phyloP scores from a whole-genome alignment of 2,329 filamentous ascomycete genomes.

The Calonectria crousiana region DNA sequence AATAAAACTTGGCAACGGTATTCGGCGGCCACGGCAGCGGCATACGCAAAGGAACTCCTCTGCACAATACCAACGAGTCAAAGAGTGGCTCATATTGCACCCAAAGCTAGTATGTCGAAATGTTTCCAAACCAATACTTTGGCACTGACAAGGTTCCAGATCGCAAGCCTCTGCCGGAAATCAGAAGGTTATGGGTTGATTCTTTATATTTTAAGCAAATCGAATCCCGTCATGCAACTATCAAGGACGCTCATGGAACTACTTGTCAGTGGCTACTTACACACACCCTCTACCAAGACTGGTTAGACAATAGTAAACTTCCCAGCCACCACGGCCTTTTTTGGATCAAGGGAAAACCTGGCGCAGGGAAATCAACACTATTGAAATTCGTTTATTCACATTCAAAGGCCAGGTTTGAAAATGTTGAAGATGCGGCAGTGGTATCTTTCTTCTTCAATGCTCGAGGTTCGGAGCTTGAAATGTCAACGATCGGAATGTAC shows the following conservation, averaged over 20 bases:
- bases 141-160: not conserved
- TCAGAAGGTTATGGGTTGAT: not conserved
- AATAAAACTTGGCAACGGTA: conserved; percentile 6
- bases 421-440: not conserved
- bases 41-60: not conserved
- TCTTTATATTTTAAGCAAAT: no score
- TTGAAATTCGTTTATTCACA: not conserved
- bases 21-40: not conserved
- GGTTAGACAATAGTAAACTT: not conserved
- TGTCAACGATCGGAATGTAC: not conserved
- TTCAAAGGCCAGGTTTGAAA: not conserved
- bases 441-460: conserved; percentile 10
- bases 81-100: no score
- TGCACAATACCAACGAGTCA: not conserved
- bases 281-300: not conserved
- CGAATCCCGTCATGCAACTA: no score
- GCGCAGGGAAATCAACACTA: conserved; percentile 6
- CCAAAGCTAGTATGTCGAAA: not conserved
- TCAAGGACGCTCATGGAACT: no score
- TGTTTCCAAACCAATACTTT: no score
- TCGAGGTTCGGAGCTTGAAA: not conserved
- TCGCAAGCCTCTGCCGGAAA: fast-evolving
- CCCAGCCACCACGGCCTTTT: not conserved
- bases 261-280: not conserved
- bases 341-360: no score